Conservation (phyloP, 345 rosid species). For the Bruguiera gymnorhiza region DNA sequence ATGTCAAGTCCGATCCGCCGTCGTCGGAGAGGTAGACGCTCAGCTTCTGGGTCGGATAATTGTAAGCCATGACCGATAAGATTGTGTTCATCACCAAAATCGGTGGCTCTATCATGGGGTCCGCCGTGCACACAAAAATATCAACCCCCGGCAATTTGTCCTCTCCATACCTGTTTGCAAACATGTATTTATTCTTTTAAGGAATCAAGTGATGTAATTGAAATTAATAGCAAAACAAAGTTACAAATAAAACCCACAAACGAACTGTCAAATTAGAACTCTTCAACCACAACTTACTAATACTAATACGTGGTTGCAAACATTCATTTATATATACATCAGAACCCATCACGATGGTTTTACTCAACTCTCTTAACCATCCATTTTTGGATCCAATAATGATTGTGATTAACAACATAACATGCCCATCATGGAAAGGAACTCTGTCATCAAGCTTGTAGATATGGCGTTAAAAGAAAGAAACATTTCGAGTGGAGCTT, state of each 20-base stretch:
- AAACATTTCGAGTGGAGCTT: too few species aligned
- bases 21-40: conserved; percentile 54
- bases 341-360: too few species aligned
- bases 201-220: not conserved
- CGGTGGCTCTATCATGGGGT: conserved; percentile 50
- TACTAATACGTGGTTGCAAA: not conserved
- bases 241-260: not conserved
- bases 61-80: conserved; percentile 45
- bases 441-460: too few species aligned
- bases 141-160: conserved; percentile 44
- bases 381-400: too few species aligned
- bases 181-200: too few species aligned
- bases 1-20: conserved; percentile 41
- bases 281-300: too few species aligned
- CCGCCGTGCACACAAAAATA: conserved; percentile 54
- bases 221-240: not conserved
- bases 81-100: conserved; percentile 48
- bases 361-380: too few species aligned
- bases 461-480: too few species aligned
- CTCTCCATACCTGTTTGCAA: conserved; percentile 23
- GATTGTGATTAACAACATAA: too few species aligned
- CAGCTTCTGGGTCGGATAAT: conserved; percentile 42
- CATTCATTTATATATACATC: too few species aligned
- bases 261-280: too few species aligned
- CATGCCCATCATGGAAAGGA: too few species aligned